Conservation (phyloP, 225 moss, liverwort and hornwort species). For the Lunularia cruciata region DNA sequence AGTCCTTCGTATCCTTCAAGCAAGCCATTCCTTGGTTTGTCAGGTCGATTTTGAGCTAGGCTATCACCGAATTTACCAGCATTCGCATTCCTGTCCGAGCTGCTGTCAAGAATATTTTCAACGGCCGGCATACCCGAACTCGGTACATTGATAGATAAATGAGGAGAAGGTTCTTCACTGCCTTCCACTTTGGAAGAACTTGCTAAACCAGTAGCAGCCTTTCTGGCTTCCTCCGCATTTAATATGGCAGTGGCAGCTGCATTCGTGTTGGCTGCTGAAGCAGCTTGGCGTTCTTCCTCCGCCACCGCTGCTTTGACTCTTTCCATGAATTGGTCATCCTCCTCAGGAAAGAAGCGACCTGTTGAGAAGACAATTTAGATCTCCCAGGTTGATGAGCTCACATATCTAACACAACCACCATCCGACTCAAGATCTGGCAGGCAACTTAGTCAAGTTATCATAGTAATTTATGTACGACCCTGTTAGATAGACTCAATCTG, state of each 20-base stretch:
- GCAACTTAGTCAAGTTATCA: too few relatives aligned
- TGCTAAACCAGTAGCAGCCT: conserved; percentile 31
- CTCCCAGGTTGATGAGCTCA: background rate
- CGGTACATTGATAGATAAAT: conserved; percentile 3
- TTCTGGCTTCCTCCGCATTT: conserved; percentile 83
- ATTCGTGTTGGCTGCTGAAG: conserved; percentile 73
- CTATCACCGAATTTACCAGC: background rate
- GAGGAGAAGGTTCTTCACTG: background rate
- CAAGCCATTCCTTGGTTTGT: conserved; percentile 37
- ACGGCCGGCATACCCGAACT: conserved; percentile 9
- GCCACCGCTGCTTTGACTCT: conserved; percentile 88
- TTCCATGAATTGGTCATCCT: conserved; percentile 93
- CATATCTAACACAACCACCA: too few relatives aligned
- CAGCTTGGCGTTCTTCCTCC: conserved; percentile 93
- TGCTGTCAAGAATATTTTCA: background rate
- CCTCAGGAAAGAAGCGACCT: conserved; percentile 97
- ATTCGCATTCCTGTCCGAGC: background rate
- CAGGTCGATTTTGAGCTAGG: background rate
- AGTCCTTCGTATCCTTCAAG: conserved; percentile 59
- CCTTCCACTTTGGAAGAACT: conserved; percentile 14
- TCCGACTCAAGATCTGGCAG: too few relatives aligned
- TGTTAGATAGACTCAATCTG: too few relatives aligned
- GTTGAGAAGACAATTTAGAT: conserved; percentile 12
- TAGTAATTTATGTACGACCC: too few relatives aligned
- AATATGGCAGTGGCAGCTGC: conserved; percentile 90